These are phyloP conservation scores for Thermochaetoides thermophila DNA, from an alignment of 495 filamentous ascomycete species.

Conservation along the genomic window DNA sequence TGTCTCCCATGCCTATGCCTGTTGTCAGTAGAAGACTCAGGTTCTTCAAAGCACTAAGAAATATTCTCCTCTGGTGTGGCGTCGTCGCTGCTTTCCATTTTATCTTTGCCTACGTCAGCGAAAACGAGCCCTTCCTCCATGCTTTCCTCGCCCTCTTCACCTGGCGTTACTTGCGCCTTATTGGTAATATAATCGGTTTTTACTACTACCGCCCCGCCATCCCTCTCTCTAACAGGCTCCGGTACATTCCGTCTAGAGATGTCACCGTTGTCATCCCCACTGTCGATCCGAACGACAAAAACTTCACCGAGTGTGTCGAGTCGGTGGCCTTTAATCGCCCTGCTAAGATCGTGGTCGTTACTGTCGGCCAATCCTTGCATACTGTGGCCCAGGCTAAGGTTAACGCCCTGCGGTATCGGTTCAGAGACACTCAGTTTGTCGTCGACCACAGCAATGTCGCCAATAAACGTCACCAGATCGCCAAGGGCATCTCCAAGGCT, in stretches of 20 bases:
- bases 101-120: neutral
- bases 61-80: neutral
- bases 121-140: slow-evolving; percentile 4
- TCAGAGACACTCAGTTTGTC: slow-evolving; percentile 8
- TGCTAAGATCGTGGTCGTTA: slow-evolving; percentile 23
- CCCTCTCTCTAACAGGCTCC: slow-evolving; percentile 18
- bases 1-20: too few species aligned
- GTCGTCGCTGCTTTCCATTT: neutral
- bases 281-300: slow-evolving; percentile 21
- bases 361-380: slow-evolving; percentile 14
- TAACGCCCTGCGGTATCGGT: neutral
- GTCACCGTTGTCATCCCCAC: slow-evolving; percentile 43
- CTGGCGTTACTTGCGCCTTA: slow-evolving; percentile 31
- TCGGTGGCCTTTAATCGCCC: slow-evolving; percentile 20
- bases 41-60: neutral
- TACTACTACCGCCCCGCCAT: slow-evolving; percentile 28
- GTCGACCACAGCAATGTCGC: slow-evolving; percentile 14
- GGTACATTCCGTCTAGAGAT: slow-evolving; percentile 23
- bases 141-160: slow-evolving; percentile 12
- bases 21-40: too few species aligned
- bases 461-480: slow-evolving; percentile 36
- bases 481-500: slow-evolving; percentile 26
- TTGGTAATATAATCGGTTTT: slow-evolving; percentile 31
- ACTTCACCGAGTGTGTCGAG: slow-evolving; percentile 21
- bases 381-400: slow-evolving; percentile 5